Percentiles rank a stretch among this genome's conserved stretches.
Evolutionary conservation across 2,329 filamentous ascomycete species (phyloP).

Genomic region (Botryotinia narcissicola): DNA sequence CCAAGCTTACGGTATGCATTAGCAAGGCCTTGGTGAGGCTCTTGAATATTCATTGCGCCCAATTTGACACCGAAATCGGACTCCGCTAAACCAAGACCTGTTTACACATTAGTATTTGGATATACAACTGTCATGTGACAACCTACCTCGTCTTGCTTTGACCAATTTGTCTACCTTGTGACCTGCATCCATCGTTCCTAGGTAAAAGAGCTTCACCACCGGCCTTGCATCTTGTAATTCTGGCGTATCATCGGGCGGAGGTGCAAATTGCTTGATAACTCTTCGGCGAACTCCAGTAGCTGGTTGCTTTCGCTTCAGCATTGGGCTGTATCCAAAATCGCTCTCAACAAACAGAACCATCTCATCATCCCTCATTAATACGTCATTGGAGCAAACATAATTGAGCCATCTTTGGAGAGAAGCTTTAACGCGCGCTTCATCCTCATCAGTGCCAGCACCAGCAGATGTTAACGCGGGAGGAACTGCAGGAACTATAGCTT

Average conservation of each 20-base stretch:
- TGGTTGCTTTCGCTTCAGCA: constrained; percentile 93
- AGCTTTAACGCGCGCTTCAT: constrained; percentile 84
- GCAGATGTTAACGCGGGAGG: constrained; percentile 93
- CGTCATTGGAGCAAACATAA: constrained; percentile 85
- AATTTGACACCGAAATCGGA: constrained; percentile 92
- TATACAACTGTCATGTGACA: constrained; percentile 19
- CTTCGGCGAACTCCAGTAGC: constrained; percentile 93
- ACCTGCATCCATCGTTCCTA: constrained; percentile 93
- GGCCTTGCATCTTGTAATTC: constrained; percentile 89
- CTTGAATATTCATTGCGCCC: constrained; percentile 80
- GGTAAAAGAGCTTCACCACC: constrained; percentile 90
- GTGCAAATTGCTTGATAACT: constrained; percentile 96
- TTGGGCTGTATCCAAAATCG: constrained; percentile 95
- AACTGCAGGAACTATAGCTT: constrained; percentile 89
- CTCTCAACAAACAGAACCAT: constrained; percentile 99
- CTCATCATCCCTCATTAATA: constrained; percentile 92
- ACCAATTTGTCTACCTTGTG: constrained; percentile 96
- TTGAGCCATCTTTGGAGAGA: constrained; percentile 94
- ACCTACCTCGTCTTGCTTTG: constrained; percentile 81
- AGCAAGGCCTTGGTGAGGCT: constrained; percentile 81
- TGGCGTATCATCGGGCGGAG: constrained; percentile 93
- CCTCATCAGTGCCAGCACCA: constrained; percentile 92
- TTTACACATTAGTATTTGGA: constrained; percentile 36
- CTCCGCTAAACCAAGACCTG: constrained; percentile 87
- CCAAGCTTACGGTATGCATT: constrained; percentile 94